phyloP scores from a whole-genome alignment of 768 basidiomycete genomes.

The Trametes gibbosa region DNA sequence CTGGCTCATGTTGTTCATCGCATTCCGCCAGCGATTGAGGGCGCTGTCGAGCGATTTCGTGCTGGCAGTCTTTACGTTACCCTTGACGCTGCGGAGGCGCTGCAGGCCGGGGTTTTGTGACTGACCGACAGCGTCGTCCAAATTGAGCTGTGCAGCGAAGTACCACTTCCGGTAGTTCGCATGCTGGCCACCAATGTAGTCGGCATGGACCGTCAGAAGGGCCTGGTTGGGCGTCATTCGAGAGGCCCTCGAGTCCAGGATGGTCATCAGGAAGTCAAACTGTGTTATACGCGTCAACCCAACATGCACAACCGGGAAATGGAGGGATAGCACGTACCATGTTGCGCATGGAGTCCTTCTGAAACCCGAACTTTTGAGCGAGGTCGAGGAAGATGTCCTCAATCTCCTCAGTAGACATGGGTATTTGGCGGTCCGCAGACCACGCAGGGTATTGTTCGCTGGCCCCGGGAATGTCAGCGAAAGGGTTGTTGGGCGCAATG shows the following conservation, averaged over 20 bases:
- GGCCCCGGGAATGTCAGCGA: constrained; percentile 29
- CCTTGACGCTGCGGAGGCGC: constrained; percentile 81
- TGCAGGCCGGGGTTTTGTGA: constrained; percentile 91
- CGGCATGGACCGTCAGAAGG: constrained; percentile 92
- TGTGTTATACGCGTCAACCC: constrained; percentile 31
- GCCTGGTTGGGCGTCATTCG: constrained; percentile 98
- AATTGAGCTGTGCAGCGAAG: constrained; percentile 97
- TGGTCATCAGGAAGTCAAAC: constrained; percentile 98
- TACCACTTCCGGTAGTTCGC: constrained; percentile 99
- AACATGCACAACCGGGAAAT: neutral
- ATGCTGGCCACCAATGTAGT: constrained; percentile 98
- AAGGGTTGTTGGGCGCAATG: constrained; percentile 24
- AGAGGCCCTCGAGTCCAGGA: constrained; percentile 96
- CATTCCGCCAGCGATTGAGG: constrained; percentile 92
- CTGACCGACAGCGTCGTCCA: constrained; percentile 97
- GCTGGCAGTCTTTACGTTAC: constrained; percentile 49
- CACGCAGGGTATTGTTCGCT: constrained; percentile 90
- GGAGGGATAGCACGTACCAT: constrained; percentile 52
- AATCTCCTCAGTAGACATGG: constrained; percentile 96
- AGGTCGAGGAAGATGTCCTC: constrained; percentile 99
- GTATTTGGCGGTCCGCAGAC: constrained; percentile 89
- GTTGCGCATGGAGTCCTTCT: constrained; percentile 93
- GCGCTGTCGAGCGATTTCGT: constrained; percentile 91
- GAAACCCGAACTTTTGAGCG: constrained; percentile 98
- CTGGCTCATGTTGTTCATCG: constrained; percentile 99